Base-by-base conservation (phyloP, 495 filamentous ascomycete genomes). In the Neurospora sp. region DNA sequence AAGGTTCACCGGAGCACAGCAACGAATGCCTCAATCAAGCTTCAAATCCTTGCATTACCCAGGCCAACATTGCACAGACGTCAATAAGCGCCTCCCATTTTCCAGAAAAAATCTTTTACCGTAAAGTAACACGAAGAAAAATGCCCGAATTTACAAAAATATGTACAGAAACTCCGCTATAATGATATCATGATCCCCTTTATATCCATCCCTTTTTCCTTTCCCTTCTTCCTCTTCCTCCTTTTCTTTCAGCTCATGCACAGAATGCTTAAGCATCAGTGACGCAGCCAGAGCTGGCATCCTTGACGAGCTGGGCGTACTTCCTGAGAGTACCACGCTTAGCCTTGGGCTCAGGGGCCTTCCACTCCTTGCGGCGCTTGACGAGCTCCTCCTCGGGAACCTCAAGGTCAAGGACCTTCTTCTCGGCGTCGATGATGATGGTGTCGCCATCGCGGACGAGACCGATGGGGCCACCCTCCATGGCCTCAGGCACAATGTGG, bases 231-330 rank as follows among this genome's bases (percentile, higher is more conserved):
- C 27, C 27, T 27, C 27, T 27, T 27, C 27, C 27, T 27, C 27
- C 27, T 27, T 27, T 27, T 27, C 27, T 27, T 27, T 27, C 27
- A 27, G 27, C 27, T 27, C 27, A 27, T 27, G 27, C 27, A 27
- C 1, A 27, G 27, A 27, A 27, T 27, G 27, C 27, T 27, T 62
- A 69, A 16, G 80, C 86, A 78, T 94, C 93, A 5, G 92, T 95
- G 46, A 95, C 90, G 79, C 93, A 94, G 42, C 92, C 92, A 72
- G 90, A 90, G 83, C 90, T 92, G 8, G 92, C 92, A 81, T 94
- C 91, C 73, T 84, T 87, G 44, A 95, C 90, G 66, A 88, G 76
- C 80, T 83, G 85, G 27, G 91, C 88, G 77, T 95, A 95, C 83
- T 94, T 94, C 75, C 88, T 90, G 74, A 95, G 81, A 16, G 92